phyloP scores from a whole-genome alignment of 2,329 filamentous ascomycete genomes.

The Penicillium sp. region DNA sequence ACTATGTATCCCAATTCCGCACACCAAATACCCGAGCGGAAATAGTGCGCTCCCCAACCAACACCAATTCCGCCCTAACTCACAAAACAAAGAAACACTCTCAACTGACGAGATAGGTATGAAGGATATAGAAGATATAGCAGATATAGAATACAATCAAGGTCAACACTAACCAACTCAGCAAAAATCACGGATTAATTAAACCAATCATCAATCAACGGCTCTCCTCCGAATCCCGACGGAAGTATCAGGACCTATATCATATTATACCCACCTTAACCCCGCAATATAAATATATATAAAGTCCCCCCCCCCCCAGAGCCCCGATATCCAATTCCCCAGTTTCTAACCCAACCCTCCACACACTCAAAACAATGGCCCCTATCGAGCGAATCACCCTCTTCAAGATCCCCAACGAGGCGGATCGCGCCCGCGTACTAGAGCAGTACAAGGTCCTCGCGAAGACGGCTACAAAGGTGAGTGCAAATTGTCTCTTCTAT shows the following conservation, averaged over 20 bases:
- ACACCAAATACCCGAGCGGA: constrained; percentile 1
- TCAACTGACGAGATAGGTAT: not conserved
- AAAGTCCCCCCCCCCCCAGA: not conserved
- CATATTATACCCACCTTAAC: not conserved
- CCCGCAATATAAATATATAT: constrained; percentile 1
- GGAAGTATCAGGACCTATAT: not conserved
- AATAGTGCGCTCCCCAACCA: constrained; percentile 3
- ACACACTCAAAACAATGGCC: constrained; percentile 30
- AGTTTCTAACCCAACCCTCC: not conserved
- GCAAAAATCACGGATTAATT: not conserved
- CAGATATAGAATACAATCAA: not conserved
- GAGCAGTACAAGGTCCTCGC: constrained; percentile 48
- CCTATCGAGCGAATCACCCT: constrained; percentile 53
- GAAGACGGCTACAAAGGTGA: constrained; percentile 48
- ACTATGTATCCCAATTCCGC: constrained; percentile 2
- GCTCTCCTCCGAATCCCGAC: not conserved
- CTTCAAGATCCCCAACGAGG: constrained; percentile 54
- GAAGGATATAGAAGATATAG: too few relatives aligned
- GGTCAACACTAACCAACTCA: not conserved
- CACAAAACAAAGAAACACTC: not conserved
- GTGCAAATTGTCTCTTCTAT: not conserved
- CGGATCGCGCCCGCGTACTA: constrained; percentile 45
- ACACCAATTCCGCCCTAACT: not conserved
- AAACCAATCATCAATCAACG: not conserved
- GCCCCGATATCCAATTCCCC: not conserved